Percentiles rank a stretch among this genome's conserved stretches.
Conservation (phyloP, 2,329 filamentous ascomycete genomes). For the Chrysosphaeria jannelii region DNA sequence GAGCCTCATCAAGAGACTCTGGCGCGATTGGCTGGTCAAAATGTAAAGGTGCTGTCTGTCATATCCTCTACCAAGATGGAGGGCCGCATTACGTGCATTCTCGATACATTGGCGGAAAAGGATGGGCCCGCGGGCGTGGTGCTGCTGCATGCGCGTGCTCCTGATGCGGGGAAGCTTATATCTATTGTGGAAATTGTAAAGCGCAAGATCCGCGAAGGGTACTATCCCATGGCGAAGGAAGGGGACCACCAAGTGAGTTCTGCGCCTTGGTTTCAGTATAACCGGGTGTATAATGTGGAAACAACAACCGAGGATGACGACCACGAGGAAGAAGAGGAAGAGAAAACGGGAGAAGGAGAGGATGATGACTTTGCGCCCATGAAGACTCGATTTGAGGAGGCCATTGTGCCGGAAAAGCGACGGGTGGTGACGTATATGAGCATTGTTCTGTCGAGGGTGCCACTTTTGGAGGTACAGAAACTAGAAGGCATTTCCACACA, state of each 20-base stretch:
- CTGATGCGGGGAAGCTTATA: slow-evolving; percentile 31
- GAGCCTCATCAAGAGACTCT: slow-evolving; percentile 14
- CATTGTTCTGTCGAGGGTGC: slow-evolving; percentile 22
- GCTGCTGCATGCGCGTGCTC: slow-evolving; percentile 19
- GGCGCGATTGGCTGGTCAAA: slow-evolving; percentile 13
- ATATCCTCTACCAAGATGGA: slow-evolving; percentile 29
- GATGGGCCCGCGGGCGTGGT: slow-evolving; percentile 8
- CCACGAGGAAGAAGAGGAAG: slow-evolving; percentile 6
- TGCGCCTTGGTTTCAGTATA: slow-evolving; percentile 22
- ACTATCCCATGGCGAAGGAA: background rate
- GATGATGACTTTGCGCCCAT: slow-evolving; percentile 22
- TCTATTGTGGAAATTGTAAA: slow-evolving; percentile 37
- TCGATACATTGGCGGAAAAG: slow-evolving; percentile 12
- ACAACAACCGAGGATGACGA: slow-evolving; percentile 5
- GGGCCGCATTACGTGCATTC: slow-evolving; percentile 17
- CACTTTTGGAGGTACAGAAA: slow-evolving; percentile 23
- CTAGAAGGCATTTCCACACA: slow-evolving; percentile 17
- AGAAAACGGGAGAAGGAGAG: slow-evolving; percentile 1
- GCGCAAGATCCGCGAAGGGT: slow-evolving; percentile 16
- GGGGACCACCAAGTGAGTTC: background rate
- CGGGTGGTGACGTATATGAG: slow-evolving; percentile 23
- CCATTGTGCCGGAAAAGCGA: slow-evolving; percentile 9
- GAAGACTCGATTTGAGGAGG: slow-evolving; percentile 23
- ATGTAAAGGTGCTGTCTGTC: slow-evolving; percentile 21
- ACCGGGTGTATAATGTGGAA: slow-evolving; percentile 20